A percentile compares a stretch with the other conserved stretches of the same genome.
phyloP scores from a whole-genome alignment of 805 yeast species.

The Nakazawaea anatomiae region DNA sequence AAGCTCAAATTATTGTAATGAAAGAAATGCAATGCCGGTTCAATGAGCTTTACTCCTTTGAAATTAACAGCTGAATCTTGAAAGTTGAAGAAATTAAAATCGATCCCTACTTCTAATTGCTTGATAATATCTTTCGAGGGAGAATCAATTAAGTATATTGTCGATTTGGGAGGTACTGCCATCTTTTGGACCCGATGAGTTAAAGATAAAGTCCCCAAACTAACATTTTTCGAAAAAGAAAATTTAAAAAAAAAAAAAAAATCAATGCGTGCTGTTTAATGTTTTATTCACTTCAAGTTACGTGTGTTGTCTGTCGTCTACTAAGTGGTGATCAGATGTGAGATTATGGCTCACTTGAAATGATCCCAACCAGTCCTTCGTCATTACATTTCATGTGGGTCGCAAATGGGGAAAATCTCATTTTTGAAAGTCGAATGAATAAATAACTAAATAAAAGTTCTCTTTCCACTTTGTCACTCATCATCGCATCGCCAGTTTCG shows the following conservation, averaged over 20 bases:
- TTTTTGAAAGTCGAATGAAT: no score
- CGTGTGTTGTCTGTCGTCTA: no score
- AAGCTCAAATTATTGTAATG: conserved; percentile 38
- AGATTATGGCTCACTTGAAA: no score
- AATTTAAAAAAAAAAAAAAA: no score
- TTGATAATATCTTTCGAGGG: neutral
- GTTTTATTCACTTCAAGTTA: no score
- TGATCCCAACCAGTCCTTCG: no score
- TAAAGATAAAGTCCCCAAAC: no score
- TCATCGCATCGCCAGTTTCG: neutral
- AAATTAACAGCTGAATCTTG: conserved; percentile 24
- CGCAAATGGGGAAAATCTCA: no score
- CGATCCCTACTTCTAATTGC: conserved; percentile 31
- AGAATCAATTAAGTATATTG: conserved; percentile 1
- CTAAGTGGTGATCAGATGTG: no score
- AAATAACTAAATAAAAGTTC: neutral
- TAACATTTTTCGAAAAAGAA: no score
- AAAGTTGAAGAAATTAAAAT: conserved; percentile 38
- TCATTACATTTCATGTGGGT: no score
- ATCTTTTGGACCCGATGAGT: neutral
- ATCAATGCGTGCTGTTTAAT: no score
- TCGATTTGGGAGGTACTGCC: conserved; percentile 4
- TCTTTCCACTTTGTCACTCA: neutral
- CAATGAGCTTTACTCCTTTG: conserved; percentile 46
- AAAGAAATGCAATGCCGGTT: conserved; percentile 46